phyloP scores from a whole-genome alignment of 2,329 filamentous ascomycete genomes.

The Chrysosporium queenslandicum region DNA sequence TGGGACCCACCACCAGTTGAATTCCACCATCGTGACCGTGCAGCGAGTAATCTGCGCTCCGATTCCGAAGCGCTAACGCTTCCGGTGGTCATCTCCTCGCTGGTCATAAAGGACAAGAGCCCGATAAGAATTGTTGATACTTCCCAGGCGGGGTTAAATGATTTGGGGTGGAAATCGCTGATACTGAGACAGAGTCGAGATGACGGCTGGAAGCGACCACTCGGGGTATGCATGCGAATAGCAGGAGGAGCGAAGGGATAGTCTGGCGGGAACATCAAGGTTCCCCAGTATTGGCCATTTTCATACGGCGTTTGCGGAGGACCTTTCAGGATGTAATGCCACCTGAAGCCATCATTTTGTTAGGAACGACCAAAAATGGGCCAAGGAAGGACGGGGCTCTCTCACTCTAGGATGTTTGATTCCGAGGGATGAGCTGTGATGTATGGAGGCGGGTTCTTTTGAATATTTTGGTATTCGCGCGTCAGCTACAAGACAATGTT shows the following conservation, averaged over 20 bases:
- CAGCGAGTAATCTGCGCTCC: slow-evolving; percentile 69
- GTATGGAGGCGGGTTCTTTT: slow-evolving; percentile 73
- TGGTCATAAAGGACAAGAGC: slow-evolving; percentile 93
- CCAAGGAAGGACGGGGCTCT: slow-evolving; percentile 9
- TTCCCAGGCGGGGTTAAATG: slow-evolving; percentile 97
- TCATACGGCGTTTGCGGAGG: slow-evolving; percentile 91
- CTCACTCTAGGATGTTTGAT: slow-evolving; percentile 78
- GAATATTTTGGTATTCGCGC: slow-evolving; percentile 55
- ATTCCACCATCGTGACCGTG: slow-evolving; percentile 88
- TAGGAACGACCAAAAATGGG: neutral
- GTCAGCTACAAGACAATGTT: slow-evolving; percentile 39
- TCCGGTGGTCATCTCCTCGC: slow-evolving; percentile 96
- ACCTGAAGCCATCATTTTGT: slow-evolving; percentile 45
- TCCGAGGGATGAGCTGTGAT: slow-evolving; percentile 85
- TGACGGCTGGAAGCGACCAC: slow-evolving; percentile 86
- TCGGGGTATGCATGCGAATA: slow-evolving; percentile 98
- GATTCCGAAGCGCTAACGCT: slow-evolving; percentile 65
- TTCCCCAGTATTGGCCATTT: slow-evolving; percentile 96
- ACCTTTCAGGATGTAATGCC: slow-evolving; percentile 93
- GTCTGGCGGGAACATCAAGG: slow-evolving; percentile 85
- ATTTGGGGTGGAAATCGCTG: slow-evolving; percentile 94
- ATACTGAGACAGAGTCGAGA: slow-evolving; percentile 90
- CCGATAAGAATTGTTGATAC: slow-evolving; percentile 94
- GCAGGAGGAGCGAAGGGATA: slow-evolving; percentile 96
- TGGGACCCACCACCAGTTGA: slow-evolving; percentile 78